Percentiles rank a stretch among this genome's conserved stretches.
Evolutionary conservation across 73 alveolate genomes (phyloP).

Genomic region (Tetrahymena thermophila): DNA sequence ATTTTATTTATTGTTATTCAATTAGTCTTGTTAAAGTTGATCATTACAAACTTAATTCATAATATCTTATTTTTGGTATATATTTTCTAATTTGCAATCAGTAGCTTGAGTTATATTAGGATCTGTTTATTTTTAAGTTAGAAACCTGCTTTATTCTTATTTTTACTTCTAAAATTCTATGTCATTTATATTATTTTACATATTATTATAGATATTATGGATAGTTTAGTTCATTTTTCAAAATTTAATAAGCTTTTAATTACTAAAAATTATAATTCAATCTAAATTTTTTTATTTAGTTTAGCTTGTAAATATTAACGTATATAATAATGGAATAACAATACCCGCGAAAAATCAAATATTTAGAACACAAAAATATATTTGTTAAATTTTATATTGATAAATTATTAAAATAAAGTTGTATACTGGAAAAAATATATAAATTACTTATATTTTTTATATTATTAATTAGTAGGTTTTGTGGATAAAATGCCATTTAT

Average conservation of each 20-base stretch:
- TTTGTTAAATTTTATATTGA: background rate
- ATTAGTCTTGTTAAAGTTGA: too few relatives aligned
- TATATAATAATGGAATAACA: too few relatives aligned
- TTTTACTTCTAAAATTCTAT: background rate
- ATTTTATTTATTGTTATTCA: too few relatives aligned
- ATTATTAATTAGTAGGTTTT: background rate
- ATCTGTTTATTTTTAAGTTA: background rate
- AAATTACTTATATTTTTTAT: background rate
- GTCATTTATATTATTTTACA: background rate
- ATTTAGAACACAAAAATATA: background rate
- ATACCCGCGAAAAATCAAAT: background rate
- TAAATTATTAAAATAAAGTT: background rate
- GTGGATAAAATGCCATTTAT: too few relatives aligned
- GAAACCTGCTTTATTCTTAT: too few relatives aligned
- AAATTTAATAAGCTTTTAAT: background rate
- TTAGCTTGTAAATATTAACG: background rate
- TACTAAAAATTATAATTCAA: too few relatives aligned
- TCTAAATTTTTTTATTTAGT: too few relatives aligned
- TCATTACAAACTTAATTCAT: background rate
- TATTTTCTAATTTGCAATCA: background rate
- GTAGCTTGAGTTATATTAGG: too few relatives aligned
- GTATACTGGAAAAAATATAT: background rate
- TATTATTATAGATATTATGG: background rate
- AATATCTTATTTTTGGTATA: background rate
- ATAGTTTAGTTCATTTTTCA: background rate